Percentiles rank a stretch among this genome's conserved stretches.
Conservation (phyloP, 2,329 filamentous ascomycete species). For the Colletotrichum sp. region DNA sequence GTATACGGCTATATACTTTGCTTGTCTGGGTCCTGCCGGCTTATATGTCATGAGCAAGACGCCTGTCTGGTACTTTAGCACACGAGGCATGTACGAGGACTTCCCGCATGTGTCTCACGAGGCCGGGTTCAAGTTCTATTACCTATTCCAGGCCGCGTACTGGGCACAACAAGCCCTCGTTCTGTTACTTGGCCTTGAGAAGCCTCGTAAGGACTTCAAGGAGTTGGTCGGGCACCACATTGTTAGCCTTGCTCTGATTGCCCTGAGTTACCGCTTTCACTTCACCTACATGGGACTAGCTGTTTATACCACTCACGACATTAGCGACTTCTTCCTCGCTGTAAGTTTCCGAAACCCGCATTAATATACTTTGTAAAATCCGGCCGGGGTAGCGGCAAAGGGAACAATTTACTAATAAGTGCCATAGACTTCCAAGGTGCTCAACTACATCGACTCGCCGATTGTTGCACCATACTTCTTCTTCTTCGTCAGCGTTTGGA, state of each 20-base stretch:
- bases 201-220: constrained; percentile 93
- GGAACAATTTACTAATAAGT: constrained; percentile 1
- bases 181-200: constrained; percentile 84
- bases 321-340: constrained; percentile 94
- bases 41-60: constrained; percentile 90
- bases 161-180: constrained; percentile 96
- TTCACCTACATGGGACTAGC: constrained; percentile 95
- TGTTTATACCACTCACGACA: constrained; percentile 93
- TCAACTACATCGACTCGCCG: constrained; percentile 86
- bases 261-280: constrained; percentile 90
- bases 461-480: constrained; percentile 86
- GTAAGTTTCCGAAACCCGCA: constrained; percentile 54
- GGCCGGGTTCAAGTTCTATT: constrained; percentile 90
- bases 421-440: constrained; percentile 79
- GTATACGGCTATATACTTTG: constrained; percentile 93
- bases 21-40: constrained; percentile 79
- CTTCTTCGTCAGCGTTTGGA: constrained; percentile 82
- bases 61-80: constrained; percentile 97
- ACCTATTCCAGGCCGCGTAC: constrained; percentile 91
- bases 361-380: neutral
- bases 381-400: neutral
- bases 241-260: constrained; percentile 84
- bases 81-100: constrained; percentile 83
- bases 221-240: constrained; percentile 93
- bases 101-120: constrained; percentile 87